phyloP scores from a whole-genome alignment of 805 yeast species.

The Wickerhamomyces silvicola region DNA sequence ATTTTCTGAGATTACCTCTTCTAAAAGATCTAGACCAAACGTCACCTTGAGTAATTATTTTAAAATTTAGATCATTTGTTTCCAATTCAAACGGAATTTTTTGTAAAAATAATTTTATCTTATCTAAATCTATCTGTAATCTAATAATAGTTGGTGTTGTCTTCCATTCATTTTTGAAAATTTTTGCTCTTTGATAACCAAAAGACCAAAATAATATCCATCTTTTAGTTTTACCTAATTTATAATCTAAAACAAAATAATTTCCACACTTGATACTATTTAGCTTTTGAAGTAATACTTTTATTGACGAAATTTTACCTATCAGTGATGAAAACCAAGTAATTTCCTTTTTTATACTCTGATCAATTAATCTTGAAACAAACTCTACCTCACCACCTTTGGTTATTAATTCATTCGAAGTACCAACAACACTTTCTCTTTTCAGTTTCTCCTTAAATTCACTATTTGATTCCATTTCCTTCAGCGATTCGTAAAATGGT shows the following conservation, averaged over 20 bases:
- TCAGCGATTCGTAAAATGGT: constrained; percentile 37
- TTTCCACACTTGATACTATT: constrained; percentile 3
- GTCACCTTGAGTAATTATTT: constrained; percentile 9
- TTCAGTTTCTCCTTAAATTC: constrained; percentile 20
- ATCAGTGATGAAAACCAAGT: constrained; percentile 37
- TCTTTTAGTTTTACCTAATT: constrained; percentile 17
- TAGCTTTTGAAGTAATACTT: constrained; percentile 5
- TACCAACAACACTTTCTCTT: constrained; percentile 25
- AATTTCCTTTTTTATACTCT: constrained; percentile 22
- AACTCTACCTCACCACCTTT: constrained; percentile 42
- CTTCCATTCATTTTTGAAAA: constrained; percentile 5
- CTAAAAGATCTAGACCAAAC: constrained; percentile 23
- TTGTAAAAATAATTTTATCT: constrained; percentile 1
- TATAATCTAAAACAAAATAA: constrained; percentile 13
- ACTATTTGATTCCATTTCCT: constrained; percentile 25
- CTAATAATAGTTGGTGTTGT: constrained; percentile 10
- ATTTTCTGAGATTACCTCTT: constrained; percentile 8
- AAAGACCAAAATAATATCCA: constrained; percentile 24
- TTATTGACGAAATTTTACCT: constrained; percentile 22
- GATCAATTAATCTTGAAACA: constrained; percentile 27
- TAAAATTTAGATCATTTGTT: background rate
- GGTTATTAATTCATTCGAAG: constrained; percentile 32
- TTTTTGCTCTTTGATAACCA: constrained; percentile 7
- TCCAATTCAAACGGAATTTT: background rate
- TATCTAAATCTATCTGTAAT: constrained; percentile 8